Base-by-base conservation (phyloP, 1,284 basidiomycete species). In the Dichomitus squalens region DNA sequence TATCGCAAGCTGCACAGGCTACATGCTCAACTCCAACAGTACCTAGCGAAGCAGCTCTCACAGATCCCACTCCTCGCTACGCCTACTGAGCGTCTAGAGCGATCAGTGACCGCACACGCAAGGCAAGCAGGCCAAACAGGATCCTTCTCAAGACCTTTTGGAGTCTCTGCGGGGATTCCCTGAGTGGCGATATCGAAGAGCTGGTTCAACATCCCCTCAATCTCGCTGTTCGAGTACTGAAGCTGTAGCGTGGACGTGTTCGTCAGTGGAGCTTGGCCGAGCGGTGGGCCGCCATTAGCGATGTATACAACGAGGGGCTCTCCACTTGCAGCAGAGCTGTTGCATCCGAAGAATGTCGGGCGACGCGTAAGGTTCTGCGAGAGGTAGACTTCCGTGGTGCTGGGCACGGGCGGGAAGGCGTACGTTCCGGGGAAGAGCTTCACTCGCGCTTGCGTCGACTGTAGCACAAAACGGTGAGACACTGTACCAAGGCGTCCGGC, bases 331-430 rank as follows among this genome's bases (percentile, higher is more conserved):
- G 49, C 9, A 43, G 67, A 11, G 60, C 49, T 57, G 14, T 50
- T 58, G 61, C 79, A 81, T 2, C 78, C 79, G 61, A 80, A 81
- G 69, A 81, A 80, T 0, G 77, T 77, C 2, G 78, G 78, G 7
- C 70, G 70, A 9, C 61, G 64, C 4, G 67, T 71, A 18, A 81
- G 69, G 55, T 72, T 71, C 38, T 74, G 69, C 0, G 72, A 59
- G 20, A 66, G 57, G 66, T 79, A 79, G 21, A 59, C 68, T 18
- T 43, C 55, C 1, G 60, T 47, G 7, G 68, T 64, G 4, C 61
- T 64, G 0, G 79, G 79, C 1, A 80, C 72, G 4, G 68, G 60
- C 1, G 77, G 80, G 73, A 79, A 80, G 14, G 75, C 68, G 58
- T 79, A 79, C 12, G 65, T 66, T 7, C 67, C 60, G 31, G 72